Percentiles rank a stretch among this genome's conserved stretches.
phyloP scores from a whole-genome alignment of 2,329 filamentous ascomycete species.

The Ceratocystis alfenasii region DNA sequence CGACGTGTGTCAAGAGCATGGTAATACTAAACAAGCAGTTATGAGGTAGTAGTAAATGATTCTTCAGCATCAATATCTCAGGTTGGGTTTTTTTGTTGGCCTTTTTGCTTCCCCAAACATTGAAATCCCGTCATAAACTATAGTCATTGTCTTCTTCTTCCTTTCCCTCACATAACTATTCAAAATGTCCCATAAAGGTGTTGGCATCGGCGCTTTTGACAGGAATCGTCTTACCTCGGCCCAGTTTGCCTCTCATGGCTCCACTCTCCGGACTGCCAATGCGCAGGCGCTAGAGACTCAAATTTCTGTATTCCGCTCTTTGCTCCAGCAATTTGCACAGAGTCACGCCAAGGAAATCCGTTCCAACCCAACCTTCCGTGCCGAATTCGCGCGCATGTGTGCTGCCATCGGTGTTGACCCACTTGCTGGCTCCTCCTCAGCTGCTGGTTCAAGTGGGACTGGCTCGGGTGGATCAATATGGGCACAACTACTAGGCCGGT shows the following conservation, averaged over 20 bases:
- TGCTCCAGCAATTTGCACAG: constrained; percentile 87
- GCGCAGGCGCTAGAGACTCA: constrained; percentile 80
- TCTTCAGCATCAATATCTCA: not conserved
- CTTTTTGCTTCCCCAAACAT: not conserved
- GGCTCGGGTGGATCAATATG: constrained; percentile 58
- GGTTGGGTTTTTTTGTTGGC: too few species aligned
- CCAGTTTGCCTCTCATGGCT: constrained; percentile 84
- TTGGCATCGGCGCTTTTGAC: constrained; percentile 83
- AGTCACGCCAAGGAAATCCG: constrained; percentile 94
- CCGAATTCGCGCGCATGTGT: constrained; percentile 98
- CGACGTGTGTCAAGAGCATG: constrained; percentile 9
- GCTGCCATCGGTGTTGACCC: constrained; percentile 93
- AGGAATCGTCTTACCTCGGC: constrained; percentile 72
- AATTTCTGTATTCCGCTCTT: constrained; percentile 86
- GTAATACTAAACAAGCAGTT: not conserved
- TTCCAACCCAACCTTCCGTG: constrained; percentile 85
- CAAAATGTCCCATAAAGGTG: constrained; percentile 62
- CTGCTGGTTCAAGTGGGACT: constrained; percentile 31
- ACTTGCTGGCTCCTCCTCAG: constrained; percentile 44
- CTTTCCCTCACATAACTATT: not conserved
- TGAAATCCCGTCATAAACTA: not conserved
- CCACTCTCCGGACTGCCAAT: constrained; percentile 71
- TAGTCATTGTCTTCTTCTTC: not conserved
- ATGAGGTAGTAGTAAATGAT: not conserved
- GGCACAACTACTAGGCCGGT: constrained; percentile 82